A percentile compares a stretch with the other conserved stretches of the same genome.
phyloP scores from a whole-genome alignment of 306 rosid species.

The Alnus glutinosa region DNA sequence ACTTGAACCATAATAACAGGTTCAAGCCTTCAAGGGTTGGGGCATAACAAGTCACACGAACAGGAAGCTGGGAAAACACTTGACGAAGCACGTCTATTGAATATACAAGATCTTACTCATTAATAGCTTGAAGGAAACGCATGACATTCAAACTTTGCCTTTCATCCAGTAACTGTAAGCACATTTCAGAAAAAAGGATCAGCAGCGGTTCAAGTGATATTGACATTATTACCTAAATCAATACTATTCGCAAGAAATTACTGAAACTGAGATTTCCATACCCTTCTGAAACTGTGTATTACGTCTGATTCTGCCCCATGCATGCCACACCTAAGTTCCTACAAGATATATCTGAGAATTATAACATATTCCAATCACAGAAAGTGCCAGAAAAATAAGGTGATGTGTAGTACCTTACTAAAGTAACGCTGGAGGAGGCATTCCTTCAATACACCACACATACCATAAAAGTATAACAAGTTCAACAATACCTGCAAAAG shows the following conservation, averaged over 20 bases:
- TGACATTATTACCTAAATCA: neutral
- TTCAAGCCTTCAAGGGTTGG: slow-evolving; percentile 1
- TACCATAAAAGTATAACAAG: slow-evolving; percentile 75
- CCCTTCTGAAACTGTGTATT: slow-evolving; percentile 72
- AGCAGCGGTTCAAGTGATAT: neutral
- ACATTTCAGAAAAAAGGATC: slow-evolving; percentile 25
- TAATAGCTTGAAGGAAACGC: slow-evolving; percentile 81
- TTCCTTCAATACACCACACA: slow-evolving; percentile 80
- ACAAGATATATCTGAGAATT: slow-evolving; percentile 15
- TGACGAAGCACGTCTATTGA: neutral
- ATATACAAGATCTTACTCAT: slow-evolving; percentile 51
- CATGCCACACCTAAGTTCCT: slow-evolving; percentile 75
- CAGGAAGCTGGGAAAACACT: neutral
- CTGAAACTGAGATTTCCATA: slow-evolving; percentile 37
- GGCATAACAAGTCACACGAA: neutral
- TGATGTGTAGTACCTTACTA: slow-evolving; percentile 54
- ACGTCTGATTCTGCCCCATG: slow-evolving; percentile 64
- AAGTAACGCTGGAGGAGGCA: slow-evolving; percentile 88
- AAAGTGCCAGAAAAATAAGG: slow-evolving; percentile 12
- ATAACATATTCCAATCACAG: slow-evolving; percentile 3
- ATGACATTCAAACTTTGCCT: slow-evolving; percentile 80
- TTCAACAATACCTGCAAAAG: slow-evolving; percentile 67
- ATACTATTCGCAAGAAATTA: neutral
- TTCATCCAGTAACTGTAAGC: slow-evolving; percentile 75
- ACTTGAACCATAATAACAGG: slow-evolving; percentile 8